Evolutionary conservation across 495 filamentous ascomycete genomes (phyloP).

Genomic region (Aspergillus sclerotioniger): DNA sequence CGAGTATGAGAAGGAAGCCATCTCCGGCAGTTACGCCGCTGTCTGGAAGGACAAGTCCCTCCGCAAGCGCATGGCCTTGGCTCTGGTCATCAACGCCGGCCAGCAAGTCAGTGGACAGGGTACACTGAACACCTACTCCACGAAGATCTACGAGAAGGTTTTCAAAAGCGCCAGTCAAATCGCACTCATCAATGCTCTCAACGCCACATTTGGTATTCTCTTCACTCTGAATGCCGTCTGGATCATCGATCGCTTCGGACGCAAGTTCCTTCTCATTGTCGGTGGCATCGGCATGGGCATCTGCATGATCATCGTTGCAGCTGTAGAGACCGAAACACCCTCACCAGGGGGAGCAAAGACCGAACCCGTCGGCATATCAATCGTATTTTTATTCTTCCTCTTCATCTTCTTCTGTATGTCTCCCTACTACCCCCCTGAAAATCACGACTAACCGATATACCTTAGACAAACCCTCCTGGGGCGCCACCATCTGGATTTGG

Average conservation of each 20-base stretch:
- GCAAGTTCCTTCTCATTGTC: constrained; percentile 64
- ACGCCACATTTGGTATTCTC: constrained; percentile 63
- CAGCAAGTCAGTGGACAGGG: constrained; percentile 63
- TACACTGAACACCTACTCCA: constrained; percentile 61
- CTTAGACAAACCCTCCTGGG: constrained; percentile 63
- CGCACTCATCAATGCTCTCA: constrained; percentile 66
- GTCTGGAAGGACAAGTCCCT: constrained; percentile 62
- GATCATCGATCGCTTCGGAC: constrained; percentile 65
- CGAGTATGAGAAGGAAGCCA: constrained; percentile 62
- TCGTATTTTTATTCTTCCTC: constrained; percentile 61
- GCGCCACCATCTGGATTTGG: constrained; percentile 67
- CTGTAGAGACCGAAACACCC: constrained; percentile 62
- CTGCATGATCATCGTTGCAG: constrained; percentile 64
- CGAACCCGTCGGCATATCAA: constrained; percentile 58
- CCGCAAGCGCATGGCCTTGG: constrained; percentile 54
- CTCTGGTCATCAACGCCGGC: constrained; percentile 57
- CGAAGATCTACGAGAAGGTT: constrained; percentile 64
- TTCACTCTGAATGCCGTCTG: constrained; percentile 73
- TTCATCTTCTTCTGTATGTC: constrained; percentile 64
- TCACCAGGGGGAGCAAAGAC: constrained; percentile 48
- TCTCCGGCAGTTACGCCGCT: constrained; percentile 53
- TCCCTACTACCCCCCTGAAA: neutral
- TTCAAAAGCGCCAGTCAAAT: constrained; percentile 52
- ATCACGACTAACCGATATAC: constrained; percentile 16
- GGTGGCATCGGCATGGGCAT: constrained; percentile 71